Evolutionary conservation across 306 rosid genomes (phyloP).

Genomic region (Corylus avellana): DNA sequence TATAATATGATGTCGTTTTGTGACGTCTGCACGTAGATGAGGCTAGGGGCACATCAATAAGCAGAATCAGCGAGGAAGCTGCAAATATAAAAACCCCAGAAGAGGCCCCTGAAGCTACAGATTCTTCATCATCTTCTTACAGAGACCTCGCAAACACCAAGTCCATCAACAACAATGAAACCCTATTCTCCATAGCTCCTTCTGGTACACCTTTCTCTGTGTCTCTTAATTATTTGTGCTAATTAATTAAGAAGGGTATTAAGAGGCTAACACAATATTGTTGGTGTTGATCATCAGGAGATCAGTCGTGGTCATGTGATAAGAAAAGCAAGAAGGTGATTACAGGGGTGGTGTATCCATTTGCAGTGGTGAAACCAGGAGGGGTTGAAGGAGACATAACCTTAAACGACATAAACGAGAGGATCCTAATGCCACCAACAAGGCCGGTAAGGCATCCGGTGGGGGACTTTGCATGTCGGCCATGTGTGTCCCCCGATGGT

Average conservation of each 20-base stretch:
- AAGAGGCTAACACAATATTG: neutral
- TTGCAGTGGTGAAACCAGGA: constrained; percentile 95
- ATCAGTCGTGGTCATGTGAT: neutral
- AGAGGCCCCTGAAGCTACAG: constrained; percentile 57
- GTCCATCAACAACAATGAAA: constrained; percentile 19
- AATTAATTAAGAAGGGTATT: neutral
- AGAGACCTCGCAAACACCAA: constrained; percentile 42
- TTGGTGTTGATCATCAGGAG: constrained; percentile 1
- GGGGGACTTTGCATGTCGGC: constrained; percentile 95
- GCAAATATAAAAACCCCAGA: constrained; percentile 43
- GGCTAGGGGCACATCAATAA: constrained; percentile 34
- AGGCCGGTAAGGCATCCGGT: constrained; percentile 92
- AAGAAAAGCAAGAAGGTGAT: constrained; percentile 33
- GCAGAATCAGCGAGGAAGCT: constrained; percentile 38
- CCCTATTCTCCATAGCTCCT: constrained; percentile 21
- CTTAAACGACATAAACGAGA: constrained; percentile 85
- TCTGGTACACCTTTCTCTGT: constrained; percentile 29
- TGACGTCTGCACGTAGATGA: constrained; percentile 38
- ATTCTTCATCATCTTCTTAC: constrained; percentile 73
- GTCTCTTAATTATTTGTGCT: neutral
- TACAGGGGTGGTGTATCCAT: constrained; percentile 72
- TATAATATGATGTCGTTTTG: too few relatives aligned
- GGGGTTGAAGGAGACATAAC: constrained; percentile 90
- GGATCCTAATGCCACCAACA: constrained; percentile 85
- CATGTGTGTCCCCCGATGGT: constrained; percentile 76